Evolutionary conservation across 2,329 filamentous ascomycete genomes (phyloP), one percentile per base, ranked within the genome.

Genomic region (Aulographum hederae): DNA sequence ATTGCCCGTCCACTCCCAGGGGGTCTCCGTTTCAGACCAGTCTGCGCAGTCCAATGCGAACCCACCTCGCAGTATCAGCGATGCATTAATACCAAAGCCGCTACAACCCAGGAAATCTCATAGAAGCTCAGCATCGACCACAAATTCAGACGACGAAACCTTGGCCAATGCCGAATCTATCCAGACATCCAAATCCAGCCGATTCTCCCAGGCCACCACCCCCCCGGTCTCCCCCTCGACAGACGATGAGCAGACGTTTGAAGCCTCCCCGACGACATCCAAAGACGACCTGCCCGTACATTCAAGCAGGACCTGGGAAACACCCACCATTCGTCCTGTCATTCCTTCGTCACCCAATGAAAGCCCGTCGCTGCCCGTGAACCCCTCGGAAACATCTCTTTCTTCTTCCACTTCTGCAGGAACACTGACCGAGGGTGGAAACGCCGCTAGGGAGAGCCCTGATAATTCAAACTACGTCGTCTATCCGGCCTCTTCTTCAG

Each of bases 201-300:
- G 52, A 32, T 53, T 50, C 40, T 56, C 52, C 13, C 48, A 52
- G 36, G 47, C 42, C 35, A 53, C 44, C 41, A 54, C 52, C 37
- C 44, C 52, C 43, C 49, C 50, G 38, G 47, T 48, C 13, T 53
- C 52, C 16, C 48, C 49, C 14, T 38, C 45, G 26, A 43, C 46
- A 18, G 43, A 48, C 28, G 26, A 27, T 14, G 17, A 32, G 11
- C 26, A 34, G 15, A 16, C 13, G 10, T 13, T 25, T 25, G 21
- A 25, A 25, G 21, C 10, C 10, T 10, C 13, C 21, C 13, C 13
- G 21, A 25, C 10, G 10, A 25, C 10, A n/a, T n/a, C n/a, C n/a
- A n/a, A n/a, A n/a, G n/a, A n/a, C n/a, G n/a, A n/a, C n/a, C n/a
- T n/a, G n/a, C n/a, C n/a, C n/a, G n/a, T n/a, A n/a, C n/a, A n/a